These are phyloP conservation scores for Hygrophila difformis DNA, from an alignment of 257 asterid genomes.

Conservation along the genomic window DNA sequence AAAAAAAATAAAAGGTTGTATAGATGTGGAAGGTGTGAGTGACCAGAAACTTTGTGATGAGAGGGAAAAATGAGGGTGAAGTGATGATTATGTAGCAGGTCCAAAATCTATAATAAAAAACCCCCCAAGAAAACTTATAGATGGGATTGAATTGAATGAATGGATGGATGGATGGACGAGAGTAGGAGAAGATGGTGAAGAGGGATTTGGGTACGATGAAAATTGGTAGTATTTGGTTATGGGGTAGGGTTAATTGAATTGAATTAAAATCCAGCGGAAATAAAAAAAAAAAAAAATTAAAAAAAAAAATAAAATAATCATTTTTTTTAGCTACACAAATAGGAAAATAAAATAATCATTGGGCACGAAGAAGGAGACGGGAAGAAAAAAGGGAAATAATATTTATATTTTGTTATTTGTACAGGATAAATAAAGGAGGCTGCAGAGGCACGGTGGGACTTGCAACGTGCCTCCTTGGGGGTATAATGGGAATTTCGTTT, in stretches of 20 bases:
- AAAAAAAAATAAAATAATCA: no score
- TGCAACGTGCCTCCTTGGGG: conserved; percentile 37
- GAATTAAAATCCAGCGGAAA: no score
- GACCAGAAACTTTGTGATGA: conserved; percentile 30
- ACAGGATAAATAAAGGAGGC: background rate
- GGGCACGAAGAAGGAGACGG: background rate
- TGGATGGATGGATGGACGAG: background rate
- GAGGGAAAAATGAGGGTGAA: background rate
- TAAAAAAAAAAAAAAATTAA: no score
- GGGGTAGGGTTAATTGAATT: no score
- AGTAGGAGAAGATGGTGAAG: no score
- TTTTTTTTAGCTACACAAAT: no score
- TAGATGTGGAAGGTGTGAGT: conserved; percentile 26
- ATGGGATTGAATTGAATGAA: conserved; percentile 14
- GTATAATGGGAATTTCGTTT: conserved; percentile 5
- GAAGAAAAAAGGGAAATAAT: conserved; percentile 2
- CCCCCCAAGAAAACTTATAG: conserved; percentile 6
- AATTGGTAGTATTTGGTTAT: no score
- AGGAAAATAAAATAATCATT: conserved; percentile 9
- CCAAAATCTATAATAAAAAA: conserved; percentile 21
- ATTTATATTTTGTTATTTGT: no score
- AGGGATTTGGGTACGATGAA: conserved; percentile 20
- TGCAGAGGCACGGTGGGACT: conserved; percentile 23
- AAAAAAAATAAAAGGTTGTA: conserved; percentile 9
- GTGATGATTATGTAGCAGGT: conserved; percentile 37